Conservation (phyloP, 495 filamentous ascomycete genomes). For the Cercophora samala region DNA sequence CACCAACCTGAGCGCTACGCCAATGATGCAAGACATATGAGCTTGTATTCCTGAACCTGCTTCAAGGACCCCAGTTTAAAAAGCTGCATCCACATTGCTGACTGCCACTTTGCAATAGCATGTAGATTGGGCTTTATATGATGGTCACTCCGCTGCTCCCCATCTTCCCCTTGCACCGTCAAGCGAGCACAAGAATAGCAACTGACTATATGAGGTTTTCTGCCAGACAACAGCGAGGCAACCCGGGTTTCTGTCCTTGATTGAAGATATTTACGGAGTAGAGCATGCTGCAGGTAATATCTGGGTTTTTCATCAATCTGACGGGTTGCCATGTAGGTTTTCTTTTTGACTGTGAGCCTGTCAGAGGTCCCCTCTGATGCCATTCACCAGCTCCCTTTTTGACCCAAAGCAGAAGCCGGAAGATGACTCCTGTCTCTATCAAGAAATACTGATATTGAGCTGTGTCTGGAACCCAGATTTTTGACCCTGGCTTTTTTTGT, state of each 20-base stretch:
- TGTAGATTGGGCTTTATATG: neutral
- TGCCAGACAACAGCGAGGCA: neutral
- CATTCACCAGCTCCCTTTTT: neutral
- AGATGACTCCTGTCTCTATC: neutral
- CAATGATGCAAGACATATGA: neutral
- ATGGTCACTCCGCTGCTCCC: neutral
- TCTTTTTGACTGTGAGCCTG: too few species aligned
- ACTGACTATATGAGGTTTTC: neutral
- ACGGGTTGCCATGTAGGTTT: too few species aligned
- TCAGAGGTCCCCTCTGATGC: too few species aligned
- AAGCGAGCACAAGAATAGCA: conserved; percentile 3
- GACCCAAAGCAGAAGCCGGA: neutral
- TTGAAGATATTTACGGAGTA: neutral
- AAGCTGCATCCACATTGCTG: neutral
- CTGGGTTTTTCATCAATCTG: neutral
- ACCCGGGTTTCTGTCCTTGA: neutral
- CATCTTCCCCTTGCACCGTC: neutral
- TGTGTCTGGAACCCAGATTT: neutral
- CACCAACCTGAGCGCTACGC: neutral
- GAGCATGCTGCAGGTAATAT: conserved; percentile 1
- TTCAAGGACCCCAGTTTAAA: neutral
- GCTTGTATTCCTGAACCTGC: neutral
- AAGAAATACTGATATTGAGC: neutral
- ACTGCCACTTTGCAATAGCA: neutral
- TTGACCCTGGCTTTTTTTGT: neutral